These are phyloP conservation scores for Termitomyces sp. DNA, from an alignment of 768 basidiomycete species.

Conservation along the genomic window DNA sequence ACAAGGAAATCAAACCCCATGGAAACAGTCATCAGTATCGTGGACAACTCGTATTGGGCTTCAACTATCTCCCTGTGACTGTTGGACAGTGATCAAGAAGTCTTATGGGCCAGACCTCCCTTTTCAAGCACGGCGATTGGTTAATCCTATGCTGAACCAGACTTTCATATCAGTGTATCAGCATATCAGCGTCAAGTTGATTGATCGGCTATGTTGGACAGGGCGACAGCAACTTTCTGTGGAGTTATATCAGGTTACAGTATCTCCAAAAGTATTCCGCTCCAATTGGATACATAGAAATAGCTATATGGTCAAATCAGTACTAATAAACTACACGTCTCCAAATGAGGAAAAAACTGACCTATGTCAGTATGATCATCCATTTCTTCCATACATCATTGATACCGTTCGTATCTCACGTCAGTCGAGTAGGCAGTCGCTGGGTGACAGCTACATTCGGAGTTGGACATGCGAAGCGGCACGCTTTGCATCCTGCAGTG, in stretches of 20 bases:
- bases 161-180: neutral
- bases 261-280: neutral
- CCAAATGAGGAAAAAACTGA: neutral
- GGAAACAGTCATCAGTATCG: neutral
- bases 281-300: neutral
- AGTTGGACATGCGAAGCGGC: constrained; percentile 9
- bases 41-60: neutral
- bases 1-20: constrained; percentile 17
- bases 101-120: neutral
- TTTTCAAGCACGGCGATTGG: neutral
- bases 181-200: neutral
- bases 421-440: constrained; percentile 19
- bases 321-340: neutral
- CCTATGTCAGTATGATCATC: neutral
- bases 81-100: neutral
- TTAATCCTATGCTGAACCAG: neutral
- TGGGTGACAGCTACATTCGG: constrained; percentile 5
- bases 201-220: neutral
- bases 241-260: neutral
- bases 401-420: neutral
- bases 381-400: neutral
- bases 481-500: constrained; percentile 45
- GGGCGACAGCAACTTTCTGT: neutral
- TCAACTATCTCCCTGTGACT: neutral
- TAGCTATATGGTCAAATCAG: neutral